Conservation (phyloP, 768 basidiomycete genomes). For the Psilocybe tampanensis region DNA sequence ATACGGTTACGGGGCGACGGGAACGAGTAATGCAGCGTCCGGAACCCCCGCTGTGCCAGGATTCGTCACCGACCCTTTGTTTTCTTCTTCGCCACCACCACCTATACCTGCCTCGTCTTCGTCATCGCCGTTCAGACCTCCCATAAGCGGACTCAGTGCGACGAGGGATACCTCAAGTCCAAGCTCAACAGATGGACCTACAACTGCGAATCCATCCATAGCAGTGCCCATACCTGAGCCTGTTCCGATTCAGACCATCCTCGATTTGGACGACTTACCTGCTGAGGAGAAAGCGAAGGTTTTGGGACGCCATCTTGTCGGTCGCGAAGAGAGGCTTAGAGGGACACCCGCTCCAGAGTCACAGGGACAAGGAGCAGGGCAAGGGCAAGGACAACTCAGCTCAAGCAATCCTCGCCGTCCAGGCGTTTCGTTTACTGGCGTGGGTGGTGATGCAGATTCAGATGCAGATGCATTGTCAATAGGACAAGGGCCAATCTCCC, state of each 20-base stretch:
- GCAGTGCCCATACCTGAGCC: conserved; percentile 7
- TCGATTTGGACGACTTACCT: conserved; percentile 62
- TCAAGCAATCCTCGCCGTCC: no score
- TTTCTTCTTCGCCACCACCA: conserved; percentile 15
- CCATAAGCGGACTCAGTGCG: conserved; percentile 23
- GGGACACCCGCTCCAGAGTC: conserved; percentile 4
- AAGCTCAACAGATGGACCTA: not conserved
- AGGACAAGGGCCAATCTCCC: conserved; percentile 16
- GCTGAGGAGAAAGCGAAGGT: conserved; percentile 87
- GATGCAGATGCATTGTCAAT: conserved; percentile 22
- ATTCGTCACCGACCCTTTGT: conserved; percentile 4
- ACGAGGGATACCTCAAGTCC: conserved; percentile 13
- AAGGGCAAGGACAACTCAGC: no score
- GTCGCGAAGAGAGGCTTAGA: conserved; percentile 63
- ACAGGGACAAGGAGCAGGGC: no score
- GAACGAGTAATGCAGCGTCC: not conserved
- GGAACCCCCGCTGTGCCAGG: not conserved
- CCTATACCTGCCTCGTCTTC: conserved; percentile 6
- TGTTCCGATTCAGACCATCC: conserved; percentile 9
- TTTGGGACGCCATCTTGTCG: conserved; percentile 78
- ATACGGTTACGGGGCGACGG: not conserved
- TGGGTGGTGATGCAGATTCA: conserved; percentile 15
- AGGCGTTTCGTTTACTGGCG: not conserved
- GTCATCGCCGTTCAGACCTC: conserved; percentile 13
- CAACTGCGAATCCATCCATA: conserved; percentile 24